Conservation (phyloP, 129 eudicot species). For the Artemisia argyi region DNA sequence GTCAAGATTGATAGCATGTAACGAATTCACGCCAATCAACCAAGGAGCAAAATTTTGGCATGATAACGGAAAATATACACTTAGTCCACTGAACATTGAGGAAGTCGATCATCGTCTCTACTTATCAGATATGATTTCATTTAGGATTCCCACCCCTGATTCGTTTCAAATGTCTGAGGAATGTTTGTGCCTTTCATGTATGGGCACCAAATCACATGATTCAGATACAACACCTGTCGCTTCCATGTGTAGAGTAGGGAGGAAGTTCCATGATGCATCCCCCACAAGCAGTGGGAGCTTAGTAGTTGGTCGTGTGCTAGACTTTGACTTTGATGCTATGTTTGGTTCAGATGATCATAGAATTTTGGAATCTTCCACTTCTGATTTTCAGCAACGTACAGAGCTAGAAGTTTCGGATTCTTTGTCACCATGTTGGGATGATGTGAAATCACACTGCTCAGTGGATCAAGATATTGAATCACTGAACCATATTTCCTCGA, state of each 20-base stretch:
- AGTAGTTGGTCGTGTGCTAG: slow-evolving; percentile 45
- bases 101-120: slow-evolving; percentile 35
- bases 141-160: slow-evolving; percentile 24
- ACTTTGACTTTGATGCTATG: slow-evolving; percentile 45
- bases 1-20: slow-evolving; percentile 20
- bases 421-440: slow-evolving; percentile 18
- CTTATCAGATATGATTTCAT: slow-evolving; percentile 36
- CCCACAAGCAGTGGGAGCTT: slow-evolving; percentile 31
- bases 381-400: slow-evolving; percentile 17
- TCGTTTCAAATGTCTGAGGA: slow-evolving; percentile 28
- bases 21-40: slow-evolving; percentile 13
- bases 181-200: slow-evolving; percentile 24
- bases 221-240: neutral
- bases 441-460: slow-evolving; percentile 3
- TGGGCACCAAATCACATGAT: slow-evolving; percentile 31
- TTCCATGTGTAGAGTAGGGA: slow-evolving; percentile 21
- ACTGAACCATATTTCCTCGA: neutral
- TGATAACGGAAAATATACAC: slow-evolving; percentile 20
- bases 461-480: slow-evolving; percentile 17
- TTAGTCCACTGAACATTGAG: slow-evolving; percentile 7
- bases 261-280: slow-evolving; percentile 38
- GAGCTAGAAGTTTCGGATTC: slow-evolving; percentile 15
- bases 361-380: slow-evolving; percentile 14
- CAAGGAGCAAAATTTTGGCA: slow-evolving; percentile 4
- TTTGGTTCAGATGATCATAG: slow-evolving; percentile 30